Percentiles rank a stretch among this genome's conserved stretches.
phyloP scores from a whole-genome alignment of 192 early-diverging fungal species.

The Backusella morwellensis region DNA sequence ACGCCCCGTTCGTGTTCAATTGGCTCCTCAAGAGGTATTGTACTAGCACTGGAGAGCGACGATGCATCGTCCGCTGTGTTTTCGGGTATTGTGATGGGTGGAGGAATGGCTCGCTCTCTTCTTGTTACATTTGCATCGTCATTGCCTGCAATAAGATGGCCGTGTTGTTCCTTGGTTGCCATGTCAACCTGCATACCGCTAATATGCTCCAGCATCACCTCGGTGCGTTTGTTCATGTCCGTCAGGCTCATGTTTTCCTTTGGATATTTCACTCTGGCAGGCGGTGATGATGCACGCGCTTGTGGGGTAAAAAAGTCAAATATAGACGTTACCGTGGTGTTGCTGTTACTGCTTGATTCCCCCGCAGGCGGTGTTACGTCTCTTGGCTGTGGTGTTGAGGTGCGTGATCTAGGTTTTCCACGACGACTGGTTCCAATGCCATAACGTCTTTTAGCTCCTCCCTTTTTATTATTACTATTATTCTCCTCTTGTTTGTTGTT shows the following conservation, averaged over 20 bases:
- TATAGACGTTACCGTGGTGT: not conserved
- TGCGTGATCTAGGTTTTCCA: not conserved
- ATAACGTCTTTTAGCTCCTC: not conserved
- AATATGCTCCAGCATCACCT: conserved; percentile 64
- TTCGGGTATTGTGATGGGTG: conserved; percentile 10
- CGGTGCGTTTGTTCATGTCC: conserved; percentile 67
- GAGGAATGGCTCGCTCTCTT: not conserved
- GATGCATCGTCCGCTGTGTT: not conserved
- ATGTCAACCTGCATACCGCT: conserved; percentile 43
- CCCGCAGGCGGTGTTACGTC: not conserved
- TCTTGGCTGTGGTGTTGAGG: conserved; percentile 4
- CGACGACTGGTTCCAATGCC: not conserved
- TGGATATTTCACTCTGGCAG: conserved; percentile 50
- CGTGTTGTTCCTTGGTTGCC: conserved; percentile 12
- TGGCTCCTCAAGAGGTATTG: conserved; percentile 26
- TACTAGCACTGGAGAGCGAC: conserved; percentile 33
- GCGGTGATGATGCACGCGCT: conserved; percentile 24
- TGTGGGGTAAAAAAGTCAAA: not conserved
- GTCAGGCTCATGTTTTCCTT: conserved; percentile 47
- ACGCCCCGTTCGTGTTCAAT: not conserved
- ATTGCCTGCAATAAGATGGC: not conserved
- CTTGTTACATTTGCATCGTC: not conserved
- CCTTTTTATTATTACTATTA: not conserved
- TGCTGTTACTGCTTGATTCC: not conserved
- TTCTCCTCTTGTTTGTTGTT: not conserved